Conservation (phyloP, 768 basidiomycete species). For the Hebeloma cylindrosporum region DNA sequence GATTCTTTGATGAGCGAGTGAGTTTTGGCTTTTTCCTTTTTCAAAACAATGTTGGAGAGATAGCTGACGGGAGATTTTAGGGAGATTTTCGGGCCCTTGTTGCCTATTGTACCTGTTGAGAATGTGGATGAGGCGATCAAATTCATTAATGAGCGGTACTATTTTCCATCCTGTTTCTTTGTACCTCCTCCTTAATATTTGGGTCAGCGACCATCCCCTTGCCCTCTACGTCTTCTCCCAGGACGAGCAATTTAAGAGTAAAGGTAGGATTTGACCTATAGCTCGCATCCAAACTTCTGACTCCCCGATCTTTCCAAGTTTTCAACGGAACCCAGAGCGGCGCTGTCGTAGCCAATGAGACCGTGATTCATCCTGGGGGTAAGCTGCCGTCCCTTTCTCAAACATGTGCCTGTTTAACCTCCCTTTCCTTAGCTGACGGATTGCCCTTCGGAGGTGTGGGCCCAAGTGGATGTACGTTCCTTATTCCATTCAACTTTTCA, state of each 20-base stretch:
- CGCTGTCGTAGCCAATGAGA: conserved; percentile 68
- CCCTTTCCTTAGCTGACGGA: conserved; percentile 43
- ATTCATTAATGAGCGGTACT: conserved; percentile 59
- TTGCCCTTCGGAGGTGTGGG: conserved; percentile 78
- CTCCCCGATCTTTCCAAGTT: conserved; percentile 38
- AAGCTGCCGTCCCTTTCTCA: conserved; percentile 18
- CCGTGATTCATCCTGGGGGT: conserved; percentile 60
- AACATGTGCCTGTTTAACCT: background rate
- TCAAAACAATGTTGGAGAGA: too few relatives aligned
- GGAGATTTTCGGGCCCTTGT: conserved; percentile 82
- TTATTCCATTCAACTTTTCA: background rate
- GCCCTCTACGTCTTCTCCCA: conserved; percentile 76
- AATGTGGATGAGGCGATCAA: conserved; percentile 69
- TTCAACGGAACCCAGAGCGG: conserved; percentile 73
- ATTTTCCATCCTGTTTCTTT: background rate
- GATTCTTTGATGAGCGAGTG: conserved; percentile 81
- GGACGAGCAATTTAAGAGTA: conserved; percentile 55
- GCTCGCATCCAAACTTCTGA: background rate
- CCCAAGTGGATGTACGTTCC: conserved; percentile 64
- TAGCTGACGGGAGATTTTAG: conserved; percentile 35
- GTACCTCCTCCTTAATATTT: background rate
- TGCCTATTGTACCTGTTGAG: conserved; percentile 75
- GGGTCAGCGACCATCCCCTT: conserved; percentile 65
- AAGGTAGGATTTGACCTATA: conserved; percentile 38
- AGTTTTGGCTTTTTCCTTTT: conserved; percentile 24